phyloP scores from a whole-genome alignment of 805 yeast species.

The Suhomyces tanzawaensis region DNA sequence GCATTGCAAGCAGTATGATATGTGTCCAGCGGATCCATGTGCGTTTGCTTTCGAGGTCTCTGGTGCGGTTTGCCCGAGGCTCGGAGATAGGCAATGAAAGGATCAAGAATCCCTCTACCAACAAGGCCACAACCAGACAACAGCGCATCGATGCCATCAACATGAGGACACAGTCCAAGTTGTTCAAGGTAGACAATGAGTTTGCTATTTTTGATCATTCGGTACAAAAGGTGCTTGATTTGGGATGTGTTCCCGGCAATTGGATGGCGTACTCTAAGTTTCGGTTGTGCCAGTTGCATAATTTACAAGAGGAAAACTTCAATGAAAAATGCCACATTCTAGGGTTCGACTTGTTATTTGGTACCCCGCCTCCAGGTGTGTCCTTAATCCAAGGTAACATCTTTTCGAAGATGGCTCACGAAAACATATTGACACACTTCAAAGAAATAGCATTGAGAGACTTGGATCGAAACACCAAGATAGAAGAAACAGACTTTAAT shows the following conservation, averaged over 20 bases:
- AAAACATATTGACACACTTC: slow-evolving; percentile 23
- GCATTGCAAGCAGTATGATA: too few species aligned
- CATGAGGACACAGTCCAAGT: slow-evolving; percentile 22
- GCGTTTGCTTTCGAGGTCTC: neutral
- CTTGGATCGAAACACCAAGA: neutral
- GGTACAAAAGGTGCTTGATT: slow-evolving; percentile 34
- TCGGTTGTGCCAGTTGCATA: slow-evolving; percentile 27
- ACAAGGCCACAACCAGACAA: slow-evolving; percentile 19
- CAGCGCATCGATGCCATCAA: slow-evolving; percentile 25
- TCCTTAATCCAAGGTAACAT: slow-evolving; percentile 85
- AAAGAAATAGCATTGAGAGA: slow-evolving; percentile 24
- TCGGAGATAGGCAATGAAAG: slow-evolving; percentile 7
- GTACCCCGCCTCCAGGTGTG: slow-evolving; percentile 78
- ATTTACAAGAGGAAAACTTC: slow-evolving; percentile 27
- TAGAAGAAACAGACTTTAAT: neutral
- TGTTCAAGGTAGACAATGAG: slow-evolving; percentile 27
- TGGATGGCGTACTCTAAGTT: slow-evolving; percentile 35
- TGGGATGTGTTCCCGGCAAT: slow-evolving; percentile 43
- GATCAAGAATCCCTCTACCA: slow-evolving; percentile 5
- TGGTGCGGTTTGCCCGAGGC: slow-evolving; percentile 5
- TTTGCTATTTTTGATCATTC: slow-evolving; percentile 24
- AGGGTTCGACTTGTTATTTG: slow-evolving; percentile 61
- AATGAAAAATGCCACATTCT: slow-evolving; percentile 31
- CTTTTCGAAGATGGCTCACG: slow-evolving; percentile 47
- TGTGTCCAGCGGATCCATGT: too few species aligned